Percentiles rank a stretch among this genome's conserved stretches.
phyloP scores from a whole-genome alignment of 192 early-diverging fungal genomes.

The Coemansia interrupta region DNA sequence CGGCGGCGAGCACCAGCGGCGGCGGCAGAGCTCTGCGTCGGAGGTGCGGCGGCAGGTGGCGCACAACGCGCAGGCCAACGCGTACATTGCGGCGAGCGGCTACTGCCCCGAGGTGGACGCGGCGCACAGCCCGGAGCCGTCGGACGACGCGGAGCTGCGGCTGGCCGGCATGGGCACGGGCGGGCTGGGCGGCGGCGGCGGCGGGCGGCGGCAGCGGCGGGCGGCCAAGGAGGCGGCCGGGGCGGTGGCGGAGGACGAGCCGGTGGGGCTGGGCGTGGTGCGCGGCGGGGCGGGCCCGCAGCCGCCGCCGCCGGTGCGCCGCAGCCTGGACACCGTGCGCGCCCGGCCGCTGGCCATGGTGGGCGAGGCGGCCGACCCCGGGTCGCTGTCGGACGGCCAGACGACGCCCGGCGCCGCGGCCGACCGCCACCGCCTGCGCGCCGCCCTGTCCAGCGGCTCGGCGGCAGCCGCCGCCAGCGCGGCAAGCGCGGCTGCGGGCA shows the following conservation, averaged over 20 bases:
- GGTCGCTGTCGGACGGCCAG: slow-evolving; percentile 39
- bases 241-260: slow-evolving; percentile 42
- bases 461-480: slow-evolving; percentile 8
- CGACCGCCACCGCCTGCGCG: slow-evolving; percentile 38
- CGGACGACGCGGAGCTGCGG: slow-evolving; percentile 10
- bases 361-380: slow-evolving; percentile 25
- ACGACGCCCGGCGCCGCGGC: slow-evolving; percentile 13
- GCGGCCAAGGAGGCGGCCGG: slow-evolving; percentile 37
- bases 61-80: slow-evolving; percentile 39
- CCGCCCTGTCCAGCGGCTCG: slow-evolving; percentile 9
- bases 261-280: slow-evolving; percentile 44
- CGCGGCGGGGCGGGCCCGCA: slow-evolving; percentile 23
- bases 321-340: slow-evolving; percentile 19
- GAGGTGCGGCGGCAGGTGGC: slow-evolving; percentile 44
- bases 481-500: slow-evolving; percentile 9
- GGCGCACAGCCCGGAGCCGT: slow-evolving; percentile 34
- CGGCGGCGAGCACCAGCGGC: slow-evolving; percentile 27
- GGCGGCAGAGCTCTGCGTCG: slow-evolving; percentile 47
- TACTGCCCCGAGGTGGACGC: slow-evolving; percentile 46
- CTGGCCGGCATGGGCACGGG: slow-evolving; percentile 27
- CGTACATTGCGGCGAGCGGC: slow-evolving; percentile 49
- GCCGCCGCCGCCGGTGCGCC: slow-evolving; percentile 7
- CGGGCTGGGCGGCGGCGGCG: slow-evolving; percentile 8
- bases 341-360: slow-evolving; percentile 21
- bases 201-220: slow-evolving; percentile 13